These are phyloP conservation scores for Xerocomellus dryophilus DNA, from an alignment of 768 basidiomycete genomes.

Conservation along the genomic window DNA sequence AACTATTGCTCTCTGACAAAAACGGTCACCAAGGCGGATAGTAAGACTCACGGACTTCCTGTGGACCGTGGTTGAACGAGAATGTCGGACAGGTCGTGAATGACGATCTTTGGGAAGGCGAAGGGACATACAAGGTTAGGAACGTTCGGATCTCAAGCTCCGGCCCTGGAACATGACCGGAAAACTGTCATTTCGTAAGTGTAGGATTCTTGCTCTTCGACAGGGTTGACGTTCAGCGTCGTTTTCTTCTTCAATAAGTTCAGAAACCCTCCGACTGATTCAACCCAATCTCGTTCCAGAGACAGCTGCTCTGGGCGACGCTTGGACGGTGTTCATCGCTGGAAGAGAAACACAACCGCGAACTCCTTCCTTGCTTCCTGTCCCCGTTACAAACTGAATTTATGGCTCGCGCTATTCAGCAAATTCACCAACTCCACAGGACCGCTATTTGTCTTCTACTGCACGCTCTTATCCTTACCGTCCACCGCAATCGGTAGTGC, in stretches of 20 bases:
- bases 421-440: conserved; percentile 82
- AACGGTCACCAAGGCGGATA: conserved; percentile 21
- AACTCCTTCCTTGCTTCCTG: conserved; percentile 83
- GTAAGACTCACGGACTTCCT: conserved; percentile 8
- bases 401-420: conserved; percentile 83
- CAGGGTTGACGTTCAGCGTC: not conserved
- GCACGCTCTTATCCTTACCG: conserved; percentile 75
- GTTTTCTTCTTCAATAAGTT: conserved; percentile 25
- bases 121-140: conserved; percentile 63
- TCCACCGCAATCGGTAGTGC: conserved; percentile 65
- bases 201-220: not conserved
- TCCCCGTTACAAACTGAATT: conserved; percentile 57
- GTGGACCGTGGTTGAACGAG: too few relatives aligned
- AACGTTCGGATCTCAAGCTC: conserved; percentile 43
- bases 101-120: conserved; percentile 54
- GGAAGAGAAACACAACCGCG: conserved; percentile 83
- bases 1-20: too few relatives aligned
- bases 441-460: conserved; percentile 63
- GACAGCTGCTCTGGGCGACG: conserved; percentile 69
- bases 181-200: conserved; percentile 36
- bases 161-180: conserved; percentile 29
- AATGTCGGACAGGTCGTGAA: conserved; percentile 18
- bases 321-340: conserved; percentile 67
- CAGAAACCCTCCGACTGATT: conserved; percentile 56
- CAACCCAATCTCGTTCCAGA: conserved; percentile 73